These are phyloP conservation scores for Trichosporon coremiiforme DNA, from an alignment of 1,284 basidiomycete species.

Conservation along the genomic window DNA sequence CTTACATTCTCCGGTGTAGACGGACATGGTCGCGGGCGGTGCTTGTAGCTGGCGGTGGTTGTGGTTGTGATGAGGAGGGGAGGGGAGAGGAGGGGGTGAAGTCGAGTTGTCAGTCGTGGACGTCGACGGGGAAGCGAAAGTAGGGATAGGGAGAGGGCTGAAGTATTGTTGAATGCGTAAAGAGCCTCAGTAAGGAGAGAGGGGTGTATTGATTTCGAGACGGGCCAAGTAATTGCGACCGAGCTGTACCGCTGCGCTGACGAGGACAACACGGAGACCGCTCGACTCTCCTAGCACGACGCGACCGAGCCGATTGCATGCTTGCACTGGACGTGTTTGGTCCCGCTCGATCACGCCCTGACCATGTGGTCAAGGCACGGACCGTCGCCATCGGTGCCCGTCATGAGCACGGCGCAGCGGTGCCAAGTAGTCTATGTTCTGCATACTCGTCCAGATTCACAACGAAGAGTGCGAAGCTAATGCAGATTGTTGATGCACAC, in stretches of 20 bases:
- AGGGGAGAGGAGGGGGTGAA: neutral
- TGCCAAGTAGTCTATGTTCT: too few relatives aligned
- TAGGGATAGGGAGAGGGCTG: too few relatives aligned
- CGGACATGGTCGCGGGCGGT: conserved; percentile 38
- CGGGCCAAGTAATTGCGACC: neutral
- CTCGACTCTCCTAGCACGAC: neutral
- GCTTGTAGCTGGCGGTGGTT: neutral
- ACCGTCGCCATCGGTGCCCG: too few relatives aligned
- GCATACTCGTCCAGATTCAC: too few relatives aligned
- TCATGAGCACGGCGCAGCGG: too few relatives aligned
- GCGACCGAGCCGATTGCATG: neutral
- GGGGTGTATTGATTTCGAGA: neutral
- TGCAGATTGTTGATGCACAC: too few relatives aligned
- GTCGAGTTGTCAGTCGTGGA: too few relatives aligned
- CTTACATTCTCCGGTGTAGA: conserved; percentile 52
- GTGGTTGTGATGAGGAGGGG: too few relatives aligned
- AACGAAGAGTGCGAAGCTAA: too few relatives aligned
- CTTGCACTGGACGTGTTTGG: neutral
- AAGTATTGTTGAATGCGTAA: neutral
- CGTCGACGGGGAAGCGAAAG: neutral
- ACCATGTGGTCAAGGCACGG: conserved; percentile 1
- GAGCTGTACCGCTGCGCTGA: neutral
- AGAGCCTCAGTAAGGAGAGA: neutral
- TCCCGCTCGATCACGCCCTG: conserved; percentile 15
- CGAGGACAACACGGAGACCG: neutral